phyloP scores from a whole-genome alignment of 1,284 basidiomycete species.

The Naganishia albida region DNA sequence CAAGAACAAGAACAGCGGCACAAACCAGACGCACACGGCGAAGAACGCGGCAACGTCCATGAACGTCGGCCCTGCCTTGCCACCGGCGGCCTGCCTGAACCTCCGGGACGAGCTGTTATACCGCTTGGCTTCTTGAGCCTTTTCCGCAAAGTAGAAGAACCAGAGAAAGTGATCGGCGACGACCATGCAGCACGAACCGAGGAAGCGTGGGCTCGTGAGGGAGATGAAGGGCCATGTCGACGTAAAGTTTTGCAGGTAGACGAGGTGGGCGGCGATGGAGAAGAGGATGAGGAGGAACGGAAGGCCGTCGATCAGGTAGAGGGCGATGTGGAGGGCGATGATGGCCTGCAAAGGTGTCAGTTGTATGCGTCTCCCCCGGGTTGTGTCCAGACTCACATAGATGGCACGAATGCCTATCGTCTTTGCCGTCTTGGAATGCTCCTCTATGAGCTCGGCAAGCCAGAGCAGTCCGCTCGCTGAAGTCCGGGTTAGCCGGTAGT shows the following conservation, averaged over 20 bases:
- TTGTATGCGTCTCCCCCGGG: neutral
- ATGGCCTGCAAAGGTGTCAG: conserved; percentile 62
- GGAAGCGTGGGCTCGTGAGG: conserved; percentile 75
- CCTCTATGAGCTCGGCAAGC: conserved; percentile 91
- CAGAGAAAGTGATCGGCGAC: conserved; percentile 87
- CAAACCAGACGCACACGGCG: conserved; percentile 87
- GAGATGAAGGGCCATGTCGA: conserved; percentile 85
- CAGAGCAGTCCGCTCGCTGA: conserved; percentile 87
- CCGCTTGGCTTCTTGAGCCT: conserved; percentile 59
- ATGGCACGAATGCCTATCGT: conserved; percentile 73
- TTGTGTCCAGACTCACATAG: conserved; percentile 65
- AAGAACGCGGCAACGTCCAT: conserved; percentile 91
- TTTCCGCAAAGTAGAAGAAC: conserved; percentile 85
- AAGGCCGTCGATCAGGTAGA: conserved; percentile 75
- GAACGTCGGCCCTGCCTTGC: conserved; percentile 63
- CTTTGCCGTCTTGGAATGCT: conserved; percentile 80
- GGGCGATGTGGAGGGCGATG: conserved; percentile 71
- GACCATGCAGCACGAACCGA: conserved; percentile 78
- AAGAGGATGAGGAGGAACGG: conserved; percentile 72
- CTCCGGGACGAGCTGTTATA: conserved; percentile 38
- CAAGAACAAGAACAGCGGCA: conserved; percentile 85
- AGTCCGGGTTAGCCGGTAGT: conserved; percentile 17
- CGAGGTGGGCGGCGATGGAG: conserved; percentile 75
- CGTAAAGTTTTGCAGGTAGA: conserved; percentile 91
- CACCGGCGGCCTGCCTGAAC: conserved; percentile 10